Evolutionary conservation across 768 basidiomycete species (phyloP).

Genomic region (Trametes coccinea): DNA sequence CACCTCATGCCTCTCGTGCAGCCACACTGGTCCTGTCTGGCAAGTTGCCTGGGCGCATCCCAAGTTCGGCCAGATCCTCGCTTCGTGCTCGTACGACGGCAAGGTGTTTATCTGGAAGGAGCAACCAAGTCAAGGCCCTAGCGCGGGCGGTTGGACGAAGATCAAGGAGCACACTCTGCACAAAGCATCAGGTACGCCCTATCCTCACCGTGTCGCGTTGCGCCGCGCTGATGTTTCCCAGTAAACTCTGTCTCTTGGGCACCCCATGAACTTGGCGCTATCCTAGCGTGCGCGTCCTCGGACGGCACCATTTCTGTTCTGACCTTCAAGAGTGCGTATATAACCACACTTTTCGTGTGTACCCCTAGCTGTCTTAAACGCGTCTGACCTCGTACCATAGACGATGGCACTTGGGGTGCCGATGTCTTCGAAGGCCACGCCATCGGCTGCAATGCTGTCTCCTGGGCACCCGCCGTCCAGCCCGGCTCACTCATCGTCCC

Average conservation of each 20-base stretch:
- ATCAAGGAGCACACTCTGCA: conserved; percentile 96
- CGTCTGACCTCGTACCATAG: conserved; percentile 40
- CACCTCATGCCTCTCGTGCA: conserved; percentile 32
- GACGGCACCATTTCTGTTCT: conserved; percentile 97
- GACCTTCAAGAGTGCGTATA: conserved; percentile 87
- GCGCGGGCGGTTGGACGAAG: conserved; percentile 77
- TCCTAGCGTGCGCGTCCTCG: conserved; percentile 94
- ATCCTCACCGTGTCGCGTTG: background rate
- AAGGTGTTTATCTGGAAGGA: conserved; percentile 99
- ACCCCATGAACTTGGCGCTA: conserved; percentile 96
- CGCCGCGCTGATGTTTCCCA: conserved; percentile 30
- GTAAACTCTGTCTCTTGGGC: conserved; percentile 99
- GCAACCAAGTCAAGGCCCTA: conserved; percentile 56
- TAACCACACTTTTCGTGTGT: too few relatives aligned
- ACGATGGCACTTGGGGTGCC: conserved; percentile 95
- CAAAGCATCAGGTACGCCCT: conserved; percentile 75
- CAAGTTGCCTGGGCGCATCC: conserved; percentile 98
- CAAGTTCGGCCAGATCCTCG: conserved; percentile 94
- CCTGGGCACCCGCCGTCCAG: conserved; percentile 92
- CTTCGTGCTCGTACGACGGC: conserved; percentile 98
- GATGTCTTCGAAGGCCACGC: conserved; percentile 95
- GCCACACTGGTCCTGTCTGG: conserved; percentile 98
- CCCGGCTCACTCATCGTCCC: conserved; percentile 84
- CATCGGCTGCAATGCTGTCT: conserved; percentile 95
- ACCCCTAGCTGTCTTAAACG: too few relatives aligned